phyloP scores from a whole-genome alignment of 352 stramenopile genomes.

The Phytophthora pistaciae region DNA sequence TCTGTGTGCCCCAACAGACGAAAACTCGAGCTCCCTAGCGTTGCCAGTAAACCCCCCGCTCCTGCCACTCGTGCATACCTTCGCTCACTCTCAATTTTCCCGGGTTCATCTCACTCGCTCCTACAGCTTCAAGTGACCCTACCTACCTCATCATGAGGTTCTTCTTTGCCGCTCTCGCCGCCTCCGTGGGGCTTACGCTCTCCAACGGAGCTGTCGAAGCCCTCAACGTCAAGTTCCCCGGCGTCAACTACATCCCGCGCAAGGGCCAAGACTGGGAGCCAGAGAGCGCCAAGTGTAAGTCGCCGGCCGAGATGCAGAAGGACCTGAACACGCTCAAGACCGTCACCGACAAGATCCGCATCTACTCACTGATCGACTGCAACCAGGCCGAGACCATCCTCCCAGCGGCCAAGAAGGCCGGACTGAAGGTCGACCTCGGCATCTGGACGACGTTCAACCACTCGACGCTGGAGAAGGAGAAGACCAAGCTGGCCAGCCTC shows the following conservation, averaged over 20 bases:
- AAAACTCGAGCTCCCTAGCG: not conserved
- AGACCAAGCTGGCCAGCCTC: not conserved
- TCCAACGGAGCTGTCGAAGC: not conserved
- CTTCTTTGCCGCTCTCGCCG: not conserved
- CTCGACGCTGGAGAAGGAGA: not conserved
- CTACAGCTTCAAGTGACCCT: no score
- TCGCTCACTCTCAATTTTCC: not conserved
- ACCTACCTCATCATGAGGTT: not conserved
- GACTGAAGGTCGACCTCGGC: not conserved
- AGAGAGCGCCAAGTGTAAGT: not conserved
- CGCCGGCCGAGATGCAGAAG: not conserved
- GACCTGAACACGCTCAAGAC: not conserved
- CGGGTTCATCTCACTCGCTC: not conserved
- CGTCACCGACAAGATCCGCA: not conserved
- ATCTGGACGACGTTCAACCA: not conserved
- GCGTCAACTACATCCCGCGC: not conserved
- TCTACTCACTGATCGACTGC: conserved; percentile 1
- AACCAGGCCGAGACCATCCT: not conserved
- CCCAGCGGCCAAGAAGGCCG: not conserved
- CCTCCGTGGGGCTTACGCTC: not conserved
- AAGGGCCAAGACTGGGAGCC: not conserved
- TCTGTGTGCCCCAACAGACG: not conserved
- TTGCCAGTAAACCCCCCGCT: not conserved
- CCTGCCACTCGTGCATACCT: not conserved
- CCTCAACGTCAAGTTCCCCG: not conserved